phyloP scores from a whole-genome alignment of 2,329 filamentous ascomycete genomes.

The Colletotrichum sp. region DNA sequence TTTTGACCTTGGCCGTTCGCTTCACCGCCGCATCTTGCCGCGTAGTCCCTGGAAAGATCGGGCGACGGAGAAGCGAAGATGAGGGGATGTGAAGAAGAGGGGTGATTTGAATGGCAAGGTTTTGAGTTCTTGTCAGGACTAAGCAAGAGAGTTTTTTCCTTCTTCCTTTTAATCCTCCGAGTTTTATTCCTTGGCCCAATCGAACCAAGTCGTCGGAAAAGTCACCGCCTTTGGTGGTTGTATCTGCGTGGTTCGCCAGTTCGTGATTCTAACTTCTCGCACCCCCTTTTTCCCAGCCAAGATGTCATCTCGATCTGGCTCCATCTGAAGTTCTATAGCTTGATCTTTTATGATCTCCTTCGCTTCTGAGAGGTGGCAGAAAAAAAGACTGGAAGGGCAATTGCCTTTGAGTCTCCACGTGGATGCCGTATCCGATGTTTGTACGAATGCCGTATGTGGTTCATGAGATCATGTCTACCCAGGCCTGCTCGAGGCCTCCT shows the following conservation, averaged over 20 bases:
- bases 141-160: constrained; percentile 2
- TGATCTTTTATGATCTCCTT: not conserved
- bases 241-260: not conserved
- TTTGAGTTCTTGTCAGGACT: constrained; percentile 1
- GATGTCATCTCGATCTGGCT: not conserved
- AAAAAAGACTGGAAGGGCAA: not conserved
- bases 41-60: not conserved
- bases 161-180: not conserved
- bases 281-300: not conserved
- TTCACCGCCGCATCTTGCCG: not conserved
- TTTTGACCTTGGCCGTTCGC: not conserved
- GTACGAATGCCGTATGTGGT: not conserved
- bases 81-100: not conserved
- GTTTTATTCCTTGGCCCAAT: not conserved
- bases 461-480: not conserved
- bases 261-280: not conserved
- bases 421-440: not conserved
- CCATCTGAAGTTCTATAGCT: not conserved
- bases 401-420: not conserved
- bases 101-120: not conserved
- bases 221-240: not conserved
- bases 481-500: not conserved
- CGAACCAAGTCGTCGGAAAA: not conserved
- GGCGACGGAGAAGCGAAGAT: not conserved
- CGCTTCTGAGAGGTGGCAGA: not conserved